These are phyloP conservation scores for Gastrodia elata DNA, from an alignment of 106 monocot genomes.

Conservation along the genomic window DNA sequence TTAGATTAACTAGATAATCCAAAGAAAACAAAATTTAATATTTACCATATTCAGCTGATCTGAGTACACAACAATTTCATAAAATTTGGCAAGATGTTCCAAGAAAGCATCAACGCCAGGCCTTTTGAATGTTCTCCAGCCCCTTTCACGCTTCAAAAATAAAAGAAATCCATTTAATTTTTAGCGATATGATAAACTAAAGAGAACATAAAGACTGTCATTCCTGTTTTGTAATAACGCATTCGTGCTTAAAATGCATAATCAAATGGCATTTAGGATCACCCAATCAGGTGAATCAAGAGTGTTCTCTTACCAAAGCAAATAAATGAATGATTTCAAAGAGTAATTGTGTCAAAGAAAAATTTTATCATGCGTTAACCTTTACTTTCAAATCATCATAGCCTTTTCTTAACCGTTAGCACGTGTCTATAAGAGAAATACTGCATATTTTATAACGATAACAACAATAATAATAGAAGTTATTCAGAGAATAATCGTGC, in stretches of 20 bases:
- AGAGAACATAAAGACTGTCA: not conserved
- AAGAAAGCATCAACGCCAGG: conserved; percentile 94
- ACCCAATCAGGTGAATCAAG: not conserved
- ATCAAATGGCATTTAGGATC: not conserved
- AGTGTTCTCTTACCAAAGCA: not conserved
- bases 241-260: not conserved
- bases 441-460: too few relatives aligned
- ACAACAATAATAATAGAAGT: too few relatives aligned
- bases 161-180: not conserved
- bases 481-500: too few relatives aligned
- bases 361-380: not conserved
- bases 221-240: not conserved
- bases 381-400: not conserved
- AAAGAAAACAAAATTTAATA: not conserved
- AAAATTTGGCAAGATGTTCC: conserved; percentile 90
- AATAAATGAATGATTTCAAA: not conserved
- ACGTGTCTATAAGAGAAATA: too few relatives aligned
- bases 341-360: not conserved
- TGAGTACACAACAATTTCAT: conserved; percentile 94
- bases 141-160: conserved; percentile 77
- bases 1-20: not conserved
- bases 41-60: conserved; percentile 92
- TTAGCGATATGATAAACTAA: not conserved
- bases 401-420: not conserved
- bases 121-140: conserved; percentile 96